Evolutionary conservation across 2,329 filamentous ascomycete genomes (phyloP), one percentile per base, ranked within the genome.

Genomic region (Aspergillus niger): DNA sequence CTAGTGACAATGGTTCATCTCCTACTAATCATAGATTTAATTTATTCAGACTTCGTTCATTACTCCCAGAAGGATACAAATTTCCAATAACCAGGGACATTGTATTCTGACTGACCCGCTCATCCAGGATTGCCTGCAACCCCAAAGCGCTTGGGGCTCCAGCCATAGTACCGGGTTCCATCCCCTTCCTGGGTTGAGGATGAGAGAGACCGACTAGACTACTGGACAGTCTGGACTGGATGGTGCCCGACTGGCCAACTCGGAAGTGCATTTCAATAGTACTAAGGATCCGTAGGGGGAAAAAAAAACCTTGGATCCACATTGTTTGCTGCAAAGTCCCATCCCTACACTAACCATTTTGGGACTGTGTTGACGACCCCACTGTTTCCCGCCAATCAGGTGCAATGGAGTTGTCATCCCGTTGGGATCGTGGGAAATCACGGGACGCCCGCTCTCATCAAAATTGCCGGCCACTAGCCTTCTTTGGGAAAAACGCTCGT

Each of bases 281-380:
- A 20, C 20, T 20, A 5, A 36, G 32, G 13, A 36, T 36, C 32
- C 32, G 32, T 36, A 36, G 5, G 8, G 3, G 13, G 11, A 36
- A 15, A 36, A 36, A 13, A 36, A 13, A 36, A 36, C 5, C 32
- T 11, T 13, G 11, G 32, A 36, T 50, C 22, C 47, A 15, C 47
- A n/a, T n/a, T 28, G 47, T n/a, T 32, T 13, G 8, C 41, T 11
- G n/a, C 41, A 17, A 44, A 22, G 22, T 22, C 41, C 38, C 53
- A 43, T 55, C 39, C 39, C 38, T 43, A 28, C 39, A 15, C 53
- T 55, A 55, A 55, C 53, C 53, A 11, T 26, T 22, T 55, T 20
- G 53, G 26, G 53, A 28, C 39, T 55, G 15, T 55, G 53, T 55
- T 55, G 53, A 55, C 53, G 53, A 20, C 53, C 32, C 53, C 53